Base-by-base conservation (phyloP, 306 rosid genomes). In the Datisca glomerata region DNA sequence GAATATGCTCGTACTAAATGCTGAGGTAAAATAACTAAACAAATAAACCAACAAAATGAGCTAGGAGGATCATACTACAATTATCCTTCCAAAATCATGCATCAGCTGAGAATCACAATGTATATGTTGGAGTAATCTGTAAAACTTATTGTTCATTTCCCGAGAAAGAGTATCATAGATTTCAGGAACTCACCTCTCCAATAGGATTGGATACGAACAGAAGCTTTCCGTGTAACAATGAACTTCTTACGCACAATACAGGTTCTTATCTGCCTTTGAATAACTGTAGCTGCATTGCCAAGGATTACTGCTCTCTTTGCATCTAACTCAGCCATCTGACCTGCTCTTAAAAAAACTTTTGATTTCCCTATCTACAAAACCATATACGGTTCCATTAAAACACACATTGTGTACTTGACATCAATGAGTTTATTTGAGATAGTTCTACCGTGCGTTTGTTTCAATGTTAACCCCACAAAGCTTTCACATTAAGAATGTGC, bases 311-410 rank as follows among this genome's bases (percentile, higher is more conserved):
- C 61, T 61, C 89, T 79, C 47, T 24, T 51, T 52, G 83, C 75
- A 72, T 87, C 93, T 54, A 87, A 67, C 63, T 79, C 83, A 43
- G 93, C 87, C 97, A 82, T 82, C 79, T 82, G 82, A 45, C 85
- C 85, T 43, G 78, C 97, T 68, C 85, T 76, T 36, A 87, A 59
- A 65, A 87, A 87, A 51, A 87, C 24, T 72, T 79, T 41, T 35
- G 93, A 59, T 60, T 76, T 60, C 49, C 97, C 97, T 35, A 87
- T 71, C 97, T 83, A 73, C 49, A 71, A 59, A 46, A 45, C 42
- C 16, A 65, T 22, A 55, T 16, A 43, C 23, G 12, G 19, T 32
- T 62, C 53, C 21, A 35, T n/a, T n/a, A n/a, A n/a, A n/a, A n/a
- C n/a, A n/a, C n/a, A n/a, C n/a, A n/a, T n/a, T n/a, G n/a, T n/a